These are phyloP conservation scores for Lactuca sativa DNA, from an alignment of 129 eudicot genomes.

Conservation along the genomic window DNA sequence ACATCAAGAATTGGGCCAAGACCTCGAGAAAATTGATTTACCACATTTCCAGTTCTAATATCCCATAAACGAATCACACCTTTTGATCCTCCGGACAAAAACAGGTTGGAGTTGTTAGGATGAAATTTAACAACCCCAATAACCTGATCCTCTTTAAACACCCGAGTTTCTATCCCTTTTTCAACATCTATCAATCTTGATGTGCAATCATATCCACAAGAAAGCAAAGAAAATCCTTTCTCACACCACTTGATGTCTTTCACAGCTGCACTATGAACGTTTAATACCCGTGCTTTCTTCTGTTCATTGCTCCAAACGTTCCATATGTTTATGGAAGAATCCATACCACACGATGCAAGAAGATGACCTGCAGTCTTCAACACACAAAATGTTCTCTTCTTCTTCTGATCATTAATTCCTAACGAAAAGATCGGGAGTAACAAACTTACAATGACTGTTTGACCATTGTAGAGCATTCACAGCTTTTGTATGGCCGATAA, in stretches of 20 bases:
- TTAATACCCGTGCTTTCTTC: conserved; percentile 59
- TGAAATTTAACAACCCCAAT: conserved; percentile 74
- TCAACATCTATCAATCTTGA: conserved; percentile 85
- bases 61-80: conserved; percentile 84
- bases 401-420: too few relatives aligned
- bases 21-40: conserved; percentile 59
- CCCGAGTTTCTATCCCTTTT: conserved; percentile 63
- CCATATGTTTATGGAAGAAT: conserved; percentile 75
- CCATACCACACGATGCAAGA: conserved; percentile 97
- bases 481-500: conserved; percentile 62
- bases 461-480: conserved; percentile 88
- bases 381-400: too few relatives aligned
- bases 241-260: conserved; percentile 90
- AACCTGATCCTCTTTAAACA: conserved; percentile 77
- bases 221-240: conserved; percentile 67
- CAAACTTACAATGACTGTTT: conserved; percentile 63
- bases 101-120: conserved; percentile 75
- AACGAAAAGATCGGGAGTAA: background rate
- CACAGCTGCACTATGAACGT: conserved; percentile 70
- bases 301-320: conserved; percentile 72
- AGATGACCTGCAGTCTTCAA: conserved; percentile 85
- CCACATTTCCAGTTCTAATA: conserved; percentile 63
- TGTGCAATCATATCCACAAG: conserved; percentile 86
- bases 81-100: conserved; percentile 90
- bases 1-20: conserved; percentile 90